Evolutionary conservation across 306 rosid genomes (phyloP), one percentile per base, ranked within the genome.

Genomic region (Quillaja saponaria): DNA sequence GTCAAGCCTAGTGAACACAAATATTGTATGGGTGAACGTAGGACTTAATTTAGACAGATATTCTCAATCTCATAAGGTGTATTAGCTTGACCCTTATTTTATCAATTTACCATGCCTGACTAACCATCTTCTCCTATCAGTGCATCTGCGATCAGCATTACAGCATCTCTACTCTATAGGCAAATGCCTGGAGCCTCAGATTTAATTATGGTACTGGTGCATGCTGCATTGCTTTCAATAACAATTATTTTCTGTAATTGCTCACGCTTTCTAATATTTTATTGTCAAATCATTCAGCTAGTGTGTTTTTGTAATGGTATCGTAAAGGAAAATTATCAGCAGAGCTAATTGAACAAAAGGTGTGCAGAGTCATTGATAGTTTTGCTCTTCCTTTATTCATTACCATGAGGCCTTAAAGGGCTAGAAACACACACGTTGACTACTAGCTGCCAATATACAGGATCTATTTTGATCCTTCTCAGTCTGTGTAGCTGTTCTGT

Each of bases 201-300:
- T 28, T 58, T 50, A 14, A 33, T 60, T 52, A n/a, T 18, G 49
- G 48, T 41, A n/a, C 6, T 46, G 55, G 58, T 68, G 49, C 37
- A 21, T 47, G 40, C 18, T 47, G 47, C 13, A 55, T 14, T 6
- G 37, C 55, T 34, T 66, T 42, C 21, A n/a, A 49, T 49, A 13
- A 42, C 21, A n/a, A 49, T 49, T 13, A 42, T 34, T n/a, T 67
- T 13, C 51, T 25, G 31, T 25, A 25, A 25, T 60, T 6, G 13
- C 21, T 13, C 8, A 37, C 39, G 16, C 14, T 69, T 44, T 54
- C 37, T 40, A 6, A 38, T 18, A 9, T 34, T 49, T 70, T 4
- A 25, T 25, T 25, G 4, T 25, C 31, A 25, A 25, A 25, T 25
- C 31, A 25, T 1, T 25, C 31, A 25, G 19, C 34, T 19, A 7